Conservation (phyloP, 2,329 filamentous ascomycete species). For the Macrophomina phaseolina region DNA sequence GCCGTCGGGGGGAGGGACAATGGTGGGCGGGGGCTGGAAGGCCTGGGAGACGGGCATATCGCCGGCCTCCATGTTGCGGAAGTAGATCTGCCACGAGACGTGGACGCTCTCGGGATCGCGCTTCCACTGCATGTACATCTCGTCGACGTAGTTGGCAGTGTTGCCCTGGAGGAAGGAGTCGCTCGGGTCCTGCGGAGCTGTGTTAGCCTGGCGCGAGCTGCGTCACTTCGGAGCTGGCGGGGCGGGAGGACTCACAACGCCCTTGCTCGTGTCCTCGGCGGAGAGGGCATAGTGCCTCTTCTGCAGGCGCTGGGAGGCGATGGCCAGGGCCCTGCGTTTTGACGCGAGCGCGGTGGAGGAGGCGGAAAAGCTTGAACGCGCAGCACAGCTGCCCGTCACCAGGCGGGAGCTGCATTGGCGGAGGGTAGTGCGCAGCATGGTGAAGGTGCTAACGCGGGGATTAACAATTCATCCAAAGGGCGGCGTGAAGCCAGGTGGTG, state of each 20-base stretch:
- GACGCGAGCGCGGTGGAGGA: constrained; percentile 52
- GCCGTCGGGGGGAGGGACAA: constrained; percentile 81
- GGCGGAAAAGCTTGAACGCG: constrained; percentile 51
- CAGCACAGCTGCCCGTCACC: constrained; percentile 56
- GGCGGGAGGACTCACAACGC: constrained; percentile 59
- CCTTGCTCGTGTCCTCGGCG: constrained; percentile 63
- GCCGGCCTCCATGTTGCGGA: constrained; percentile 98
- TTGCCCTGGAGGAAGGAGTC: constrained; percentile 97
- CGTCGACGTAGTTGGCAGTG: constrained; percentile 98
- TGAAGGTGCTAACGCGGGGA: constrained; percentile 43
- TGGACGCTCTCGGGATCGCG: constrained; percentile 91
- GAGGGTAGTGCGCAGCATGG: constrained; percentile 75
- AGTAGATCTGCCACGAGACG: constrained; percentile 98
- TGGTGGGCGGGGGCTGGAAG: constrained; percentile 92
- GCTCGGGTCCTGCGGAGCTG: constrained; percentile 70
- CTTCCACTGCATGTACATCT: constrained; percentile 99
- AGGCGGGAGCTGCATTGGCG: constrained; percentile 70
- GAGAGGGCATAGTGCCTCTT: constrained; percentile 64
- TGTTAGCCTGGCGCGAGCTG: constrained; percentile 34
- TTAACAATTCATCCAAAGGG: constrained; percentile 28
- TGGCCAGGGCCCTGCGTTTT: constrained; percentile 54
- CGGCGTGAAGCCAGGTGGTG: constrained; percentile 9
- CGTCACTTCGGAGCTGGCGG: constrained; percentile 26
- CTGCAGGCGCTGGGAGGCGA: constrained; percentile 52
- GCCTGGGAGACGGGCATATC: constrained; percentile 98